Base-by-base conservation (phyloP, 2,329 filamentous ascomycete species). In the Fusarium coicis region DNA sequence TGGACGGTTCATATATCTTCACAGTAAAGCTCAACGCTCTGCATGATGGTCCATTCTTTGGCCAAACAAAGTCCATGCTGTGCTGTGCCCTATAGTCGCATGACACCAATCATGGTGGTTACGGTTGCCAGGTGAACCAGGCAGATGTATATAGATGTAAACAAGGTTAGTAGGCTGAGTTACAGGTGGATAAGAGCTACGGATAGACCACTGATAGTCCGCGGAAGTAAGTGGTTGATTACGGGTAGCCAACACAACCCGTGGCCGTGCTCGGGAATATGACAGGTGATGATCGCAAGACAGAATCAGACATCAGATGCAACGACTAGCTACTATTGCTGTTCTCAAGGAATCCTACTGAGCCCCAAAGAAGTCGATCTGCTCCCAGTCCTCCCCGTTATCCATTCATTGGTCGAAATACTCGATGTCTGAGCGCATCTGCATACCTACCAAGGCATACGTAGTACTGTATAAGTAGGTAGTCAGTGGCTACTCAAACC, bases 121-220 rank as follows among this genome's bases (percentile, higher is more conserved):
- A 42, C 52, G 56, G 74, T 77, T 77, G 75, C 73, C 73, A 66
- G 75, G 73, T 72, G 64, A 60, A 76, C 73, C 56, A 58, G 46
- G 42, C 28, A 10, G n/a, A 19, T 26, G 15, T 26, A 36, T 19
- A 23, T 15, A 15, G 14, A 34, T 42, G 39, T 23, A 23, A 23
- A 5, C 10, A 18, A 44, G 42, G 42, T 26, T 18, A 16, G 16
- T 23, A 16, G 18, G 32, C 14, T 28, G 23, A 21, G n/a, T 37
- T 39, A 39, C 28, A 53, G 14, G 21, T 32, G 46, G 46, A 28
- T 34, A 26, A 52, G 47, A 26, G 16, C 18, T 21, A 26, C 26
- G 26, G 26, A 26, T 26, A 37, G 50, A 37, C 28, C 23, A 37
- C 49, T 11, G 36, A 21, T 15, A 40, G 19, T 18, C 16, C 19